Base-by-base conservation (phyloP, 306 rosid genomes). In the Aeschynomene evenia region DNA sequence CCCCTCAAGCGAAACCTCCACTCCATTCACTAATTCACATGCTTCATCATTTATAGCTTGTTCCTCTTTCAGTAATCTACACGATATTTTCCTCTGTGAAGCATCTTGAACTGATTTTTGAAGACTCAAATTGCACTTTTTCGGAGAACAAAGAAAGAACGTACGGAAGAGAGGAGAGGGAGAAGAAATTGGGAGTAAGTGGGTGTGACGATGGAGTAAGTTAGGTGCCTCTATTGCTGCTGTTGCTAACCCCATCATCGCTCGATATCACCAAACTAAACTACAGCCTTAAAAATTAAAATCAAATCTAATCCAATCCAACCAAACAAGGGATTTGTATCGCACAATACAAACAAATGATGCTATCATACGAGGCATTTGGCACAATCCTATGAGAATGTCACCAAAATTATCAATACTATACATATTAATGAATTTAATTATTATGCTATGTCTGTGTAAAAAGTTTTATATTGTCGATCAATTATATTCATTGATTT, bases 21-120 rank as follows among this genome's bases (percentile, higher is more conserved):
- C 73, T 63, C 97, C 97, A 8, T 18, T 85, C 52, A 91, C 96
- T 45, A 91, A 77, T 54, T 91, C 97, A 58, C 97, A 89, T 40
- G 78, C 74, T 42, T 89, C 93, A 29, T 86, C 96, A n/a, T 85
- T 63, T 68, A 34, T 19, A 60, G 45, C 83, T 23, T 69, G 77
- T 34, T 87, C 85, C 36, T 79, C 68, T 64, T 86, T 58, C 40
- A 84, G 78, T 62, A 81, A 11, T 72, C 81, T 77, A 54, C 85
- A 80, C 23, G 81, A 62, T 51, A 88, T 31, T 80, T 76, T 85
- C 22, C 80, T 53, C 59, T 28, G 19, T 61, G 28, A 39, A 19
- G 68, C 63, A 59, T 74, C 45, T 37, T 34, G 72, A 52, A 64
- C 66, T 29, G 78, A 70, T 26, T 65, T 80, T 74, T 11, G 75